Conservation (phyloP, 768 basidiomycete species). For the Xerocomellus chrysenteron region DNA sequence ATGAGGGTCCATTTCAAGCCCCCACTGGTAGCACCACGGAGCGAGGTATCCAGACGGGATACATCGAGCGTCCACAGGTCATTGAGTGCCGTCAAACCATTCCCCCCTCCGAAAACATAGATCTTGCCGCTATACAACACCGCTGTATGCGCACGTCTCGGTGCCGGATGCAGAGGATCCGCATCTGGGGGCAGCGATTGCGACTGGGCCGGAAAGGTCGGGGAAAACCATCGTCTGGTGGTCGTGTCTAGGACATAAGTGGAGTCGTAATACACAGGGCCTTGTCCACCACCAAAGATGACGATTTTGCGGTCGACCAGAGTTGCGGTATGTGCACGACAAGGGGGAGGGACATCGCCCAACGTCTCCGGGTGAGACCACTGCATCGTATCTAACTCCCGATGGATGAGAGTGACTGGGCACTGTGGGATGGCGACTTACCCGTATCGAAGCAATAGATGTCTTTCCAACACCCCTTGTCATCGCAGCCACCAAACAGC, state of each 20-base stretch:
- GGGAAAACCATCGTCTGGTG: slow-evolving; percentile 63
- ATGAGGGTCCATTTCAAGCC: slow-evolving; percentile 59
- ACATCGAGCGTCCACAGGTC: slow-evolving; percentile 89
- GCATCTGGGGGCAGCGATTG: slow-evolving; percentile 4
- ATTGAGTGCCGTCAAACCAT: slow-evolving; percentile 84
- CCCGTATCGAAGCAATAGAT: slow-evolving; percentile 86
- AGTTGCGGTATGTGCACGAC: slow-evolving; percentile 86
- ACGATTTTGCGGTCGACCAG: slow-evolving; percentile 78
- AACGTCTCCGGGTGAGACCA: slow-evolving; percentile 78
- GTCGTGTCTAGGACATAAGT: slow-evolving; percentile 82
- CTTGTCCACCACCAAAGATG: slow-evolving; percentile 86
- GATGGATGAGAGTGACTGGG: neutral
- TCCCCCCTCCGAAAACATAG: slow-evolving; percentile 93
- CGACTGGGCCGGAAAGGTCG: slow-evolving; percentile 30
- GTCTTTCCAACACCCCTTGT: slow-evolving; percentile 69
- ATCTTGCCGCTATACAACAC: slow-evolving; percentile 70
- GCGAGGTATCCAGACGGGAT: slow-evolving; percentile 36
- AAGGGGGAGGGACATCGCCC: slow-evolving; percentile 80
- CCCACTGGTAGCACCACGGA: slow-evolving; percentile 10
- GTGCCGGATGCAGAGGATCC: slow-evolving; percentile 45
- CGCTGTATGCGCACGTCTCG: slow-evolving; percentile 86
- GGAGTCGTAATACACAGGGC: slow-evolving; percentile 76
- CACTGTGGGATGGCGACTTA: slow-evolving; percentile 24
- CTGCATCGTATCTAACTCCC: slow-evolving; percentile 72
- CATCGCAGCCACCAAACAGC: slow-evolving; percentile 90